Conservation (phyloP, 805 yeast genomes). For the Sungouiozyma ichnusensis region DNA sequence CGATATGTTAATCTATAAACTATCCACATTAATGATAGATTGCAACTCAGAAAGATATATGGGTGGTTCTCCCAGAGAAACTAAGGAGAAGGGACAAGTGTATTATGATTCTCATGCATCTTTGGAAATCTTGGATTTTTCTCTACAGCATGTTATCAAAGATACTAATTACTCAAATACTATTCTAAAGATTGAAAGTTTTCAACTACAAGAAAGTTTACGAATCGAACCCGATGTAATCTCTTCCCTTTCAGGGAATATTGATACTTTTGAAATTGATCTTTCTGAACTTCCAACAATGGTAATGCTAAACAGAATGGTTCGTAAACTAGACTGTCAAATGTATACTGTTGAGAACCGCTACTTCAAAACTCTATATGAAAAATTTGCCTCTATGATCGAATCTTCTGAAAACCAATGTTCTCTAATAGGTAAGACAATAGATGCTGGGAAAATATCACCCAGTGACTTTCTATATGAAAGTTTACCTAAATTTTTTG, state of each 20-base stretch:
- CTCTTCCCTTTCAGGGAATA: conserved; percentile 11
- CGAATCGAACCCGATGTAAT: conserved; percentile 18
- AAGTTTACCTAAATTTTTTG: conserved; percentile 29
- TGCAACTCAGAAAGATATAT: conserved; percentile 15
- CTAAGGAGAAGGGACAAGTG: conserved; percentile 2
- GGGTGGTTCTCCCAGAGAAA: background rate
- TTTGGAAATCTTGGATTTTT: conserved; percentile 17
- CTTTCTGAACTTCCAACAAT: conserved; percentile 23
- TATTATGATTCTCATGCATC: conserved; percentile 12
- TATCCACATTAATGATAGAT: conserved; percentile 20
- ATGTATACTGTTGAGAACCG: conserved; percentile 19
- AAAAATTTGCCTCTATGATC: conserved; percentile 19
- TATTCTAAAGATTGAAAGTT: conserved; percentile 15
- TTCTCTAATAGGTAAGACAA: conserved; percentile 7
- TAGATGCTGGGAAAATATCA: conserved; percentile 2
- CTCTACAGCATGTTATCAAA: conserved; percentile 15
- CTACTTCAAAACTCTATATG: conserved; percentile 22
- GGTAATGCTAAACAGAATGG: conserved; percentile 18
- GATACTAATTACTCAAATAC: conserved; percentile 9
- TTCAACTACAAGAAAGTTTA: conserved; percentile 13
- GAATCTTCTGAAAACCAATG: conserved; percentile 13
- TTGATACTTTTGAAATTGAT: conserved; percentile 18
- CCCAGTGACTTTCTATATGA: conserved; percentile 16
- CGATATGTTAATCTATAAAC: conserved; percentile 23
- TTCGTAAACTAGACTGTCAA: conserved; percentile 19